Base-by-base conservation (phyloP, 805 yeast genomes). In the Cyberlindnera nakhonratchasimensis region DNA sequence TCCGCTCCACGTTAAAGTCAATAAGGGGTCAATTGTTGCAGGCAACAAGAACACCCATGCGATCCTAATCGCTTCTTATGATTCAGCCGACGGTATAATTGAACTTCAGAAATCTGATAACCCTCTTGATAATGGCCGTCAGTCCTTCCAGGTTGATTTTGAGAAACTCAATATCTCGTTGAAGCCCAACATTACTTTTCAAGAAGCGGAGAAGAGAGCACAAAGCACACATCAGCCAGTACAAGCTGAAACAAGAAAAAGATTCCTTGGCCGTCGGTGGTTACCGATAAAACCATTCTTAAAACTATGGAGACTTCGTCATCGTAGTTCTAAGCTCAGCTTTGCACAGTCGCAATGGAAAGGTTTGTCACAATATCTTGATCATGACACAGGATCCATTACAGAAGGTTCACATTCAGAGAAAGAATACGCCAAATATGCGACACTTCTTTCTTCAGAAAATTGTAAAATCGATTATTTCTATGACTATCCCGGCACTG, bases 11-110 rank as follows among this genome's bases (percentile, higher is more conserved):
- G 37, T 87, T 2, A 62, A 66, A 7, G 67, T 86, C 11, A 74
- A 69, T 34, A 82, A 77, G 42, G 88, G 91, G 1, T 82, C 96
- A 0, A 37, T 87, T 21, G 83, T 87, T 1, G 55, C 88, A 17
- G 99, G 99, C 8, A 91, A 90, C 61, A 70, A 73, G 45, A 72
- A 77, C 13, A 88, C 96, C 0, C 82, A 93, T 2, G 77, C 90
- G 1, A 64, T 93, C 10, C 48, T 85, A 33, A 79, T 88, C 3
- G 67, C 74, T 4, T 80, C 88, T 8, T 82, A 72, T 53, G 68
- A 73, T 5, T 58, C 69, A 1, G 79, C 79, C 2, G 63, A 64
- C 12, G 89, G 88, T 0, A 42, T 69, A 0, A 45, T 82, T 2
- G 96, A 90, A 60, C 67, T 76, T 10, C 61, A 69, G 3, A 64